Conservation (phyloP, 768 basidiomycete genomes). For the Jaapia argillacea region DNA sequence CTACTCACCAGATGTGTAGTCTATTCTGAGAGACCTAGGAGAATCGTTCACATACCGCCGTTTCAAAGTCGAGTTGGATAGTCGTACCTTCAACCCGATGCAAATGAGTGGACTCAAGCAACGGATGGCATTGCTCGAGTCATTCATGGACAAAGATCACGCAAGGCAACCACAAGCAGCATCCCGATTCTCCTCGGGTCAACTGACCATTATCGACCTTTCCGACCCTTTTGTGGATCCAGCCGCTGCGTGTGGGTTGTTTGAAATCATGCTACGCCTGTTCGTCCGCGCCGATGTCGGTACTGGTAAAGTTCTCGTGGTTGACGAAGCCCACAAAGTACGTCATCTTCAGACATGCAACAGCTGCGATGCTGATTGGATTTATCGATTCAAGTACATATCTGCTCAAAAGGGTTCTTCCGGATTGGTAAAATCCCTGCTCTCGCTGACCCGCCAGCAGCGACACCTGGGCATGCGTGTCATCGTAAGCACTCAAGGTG, state of each 20-base stretch:
- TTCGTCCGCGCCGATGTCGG: slow-evolving; percentile 52
- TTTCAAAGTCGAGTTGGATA: slow-evolving; percentile 32
- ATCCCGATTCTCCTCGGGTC: slow-evolving; percentile 41
- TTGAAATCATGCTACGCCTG: slow-evolving; percentile 56
- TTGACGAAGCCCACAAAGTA: slow-evolving; percentile 73
- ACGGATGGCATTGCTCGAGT: slow-evolving; percentile 47
- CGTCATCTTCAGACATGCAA: slow-evolving; percentile 2
- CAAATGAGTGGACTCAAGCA: slow-evolving; percentile 53
- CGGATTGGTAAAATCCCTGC: slow-evolving; percentile 47
- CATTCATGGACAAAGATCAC: slow-evolving; percentile 36
- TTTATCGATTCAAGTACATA: slow-evolving; percentile 37
- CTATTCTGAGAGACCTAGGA: slow-evolving; percentile 12
- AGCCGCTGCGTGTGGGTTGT: slow-evolving; percentile 54
- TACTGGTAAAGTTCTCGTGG: slow-evolving; percentile 60
- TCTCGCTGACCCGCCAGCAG: slow-evolving; percentile 59
- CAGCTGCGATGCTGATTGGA: neutral
- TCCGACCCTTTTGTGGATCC: slow-evolving; percentile 69
- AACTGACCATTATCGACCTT: slow-evolving; percentile 58
- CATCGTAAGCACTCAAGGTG: slow-evolving; percentile 68
- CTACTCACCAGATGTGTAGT: slow-evolving; percentile 2
- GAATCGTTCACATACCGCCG: slow-evolving; percentile 10
- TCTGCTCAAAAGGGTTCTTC: slow-evolving; percentile 32
- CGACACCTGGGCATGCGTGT: slow-evolving; percentile 65
- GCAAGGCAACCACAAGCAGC: slow-evolving; percentile 3
- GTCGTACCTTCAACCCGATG: slow-evolving; percentile 41